A percentile compares a stretch with the other conserved stretches of the same genome.
phyloP scores from a whole-genome alignment of 2,329 filamentous ascomycete genomes.

The Alternaria viburni region DNA sequence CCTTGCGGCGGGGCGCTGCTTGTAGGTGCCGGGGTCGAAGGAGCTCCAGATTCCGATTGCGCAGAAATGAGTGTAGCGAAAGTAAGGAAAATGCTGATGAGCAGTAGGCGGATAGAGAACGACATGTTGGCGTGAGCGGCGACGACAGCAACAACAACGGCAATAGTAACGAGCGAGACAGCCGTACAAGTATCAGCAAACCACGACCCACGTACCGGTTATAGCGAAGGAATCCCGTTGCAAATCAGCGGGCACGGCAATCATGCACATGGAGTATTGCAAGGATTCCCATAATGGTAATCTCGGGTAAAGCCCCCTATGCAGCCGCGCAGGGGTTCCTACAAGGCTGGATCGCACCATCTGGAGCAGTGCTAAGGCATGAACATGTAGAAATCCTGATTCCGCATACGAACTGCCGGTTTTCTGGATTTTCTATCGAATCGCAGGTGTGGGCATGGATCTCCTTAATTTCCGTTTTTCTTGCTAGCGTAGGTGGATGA shows the following conservation, averaged over 20 bases:
- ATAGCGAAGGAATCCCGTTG: conserved; percentile 20
- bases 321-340: conserved; percentile 23
- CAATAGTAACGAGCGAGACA: conserved; percentile 15
- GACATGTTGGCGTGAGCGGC: conserved; percentile 30
- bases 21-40: conserved; percentile 36
- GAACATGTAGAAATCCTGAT: conserved; percentile 28
- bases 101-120: conserved; percentile 43
- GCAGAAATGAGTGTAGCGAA: conserved; percentile 36
- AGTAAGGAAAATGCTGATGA: conserved; percentile 36
- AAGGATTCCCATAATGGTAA: conserved; percentile 34
- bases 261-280: conserved; percentile 23
- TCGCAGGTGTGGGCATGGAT: conserved; percentile 18
- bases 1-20: conserved; percentile 26
- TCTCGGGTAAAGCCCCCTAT: conserved; percentile 45
- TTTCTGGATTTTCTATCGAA: conserved; percentile 9
- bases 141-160: conserved; percentile 21
- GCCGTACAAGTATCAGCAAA: conserved; percentile 21
- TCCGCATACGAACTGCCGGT: conserved; percentile 10
- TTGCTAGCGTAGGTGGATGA: conserved; percentile 12
- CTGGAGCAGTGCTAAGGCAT: conserved; percentile 20
- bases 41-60: conserved; percentile 24
- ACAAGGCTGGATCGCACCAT: conserved; percentile 30
- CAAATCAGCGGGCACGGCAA: conserved; percentile 17
- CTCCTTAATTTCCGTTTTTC: conserved; percentile 38
- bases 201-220: conserved; percentile 21